Percentiles rank a stretch among this genome's conserved stretches.
phyloP scores from a whole-genome alignment of 306 rosid genomes.

The Myrica gale region DNA sequence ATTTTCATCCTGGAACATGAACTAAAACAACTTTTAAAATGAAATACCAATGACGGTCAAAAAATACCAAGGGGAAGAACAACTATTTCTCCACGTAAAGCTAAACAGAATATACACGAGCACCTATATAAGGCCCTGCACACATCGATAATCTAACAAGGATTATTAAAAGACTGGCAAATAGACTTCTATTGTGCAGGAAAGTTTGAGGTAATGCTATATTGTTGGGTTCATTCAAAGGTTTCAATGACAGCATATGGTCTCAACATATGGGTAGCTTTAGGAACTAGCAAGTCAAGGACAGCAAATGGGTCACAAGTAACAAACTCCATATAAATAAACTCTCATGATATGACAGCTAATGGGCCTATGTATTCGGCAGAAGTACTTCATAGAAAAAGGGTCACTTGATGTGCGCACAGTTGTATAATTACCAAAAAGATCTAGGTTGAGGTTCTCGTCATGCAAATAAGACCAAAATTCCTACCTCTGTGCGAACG shows the following conservation, averaged over 20 bases:
- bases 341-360: too few relatives aligned
- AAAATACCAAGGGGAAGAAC: conserved; percentile 11
- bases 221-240: not conserved
- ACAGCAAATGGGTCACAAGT: not conserved
- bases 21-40: not conserved
- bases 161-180: not conserved
- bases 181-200: not conserved
- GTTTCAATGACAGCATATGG: not conserved
- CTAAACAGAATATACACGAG: conserved; percentile 8
- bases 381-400: not conserved
- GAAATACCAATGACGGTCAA: conserved; percentile 11
- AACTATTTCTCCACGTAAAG: not conserved
- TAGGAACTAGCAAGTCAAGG: not conserved
- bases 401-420: not conserved
- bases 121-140: conserved; percentile 14
- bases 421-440: not conserved
- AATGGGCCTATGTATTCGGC: too few relatives aligned
- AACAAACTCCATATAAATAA: not conserved
- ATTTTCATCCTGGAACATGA: conserved; percentile 65
- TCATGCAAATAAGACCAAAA: conserved; percentile 16
- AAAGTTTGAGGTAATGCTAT: not conserved
- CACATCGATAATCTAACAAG: not conserved
- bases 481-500: conserved; percentile 69
- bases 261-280: not conserved
- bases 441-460: not conserved